phyloP scores from a whole-genome alignment of 371 early-diverging fungal genomes.

The Mucor sp. region DNA sequence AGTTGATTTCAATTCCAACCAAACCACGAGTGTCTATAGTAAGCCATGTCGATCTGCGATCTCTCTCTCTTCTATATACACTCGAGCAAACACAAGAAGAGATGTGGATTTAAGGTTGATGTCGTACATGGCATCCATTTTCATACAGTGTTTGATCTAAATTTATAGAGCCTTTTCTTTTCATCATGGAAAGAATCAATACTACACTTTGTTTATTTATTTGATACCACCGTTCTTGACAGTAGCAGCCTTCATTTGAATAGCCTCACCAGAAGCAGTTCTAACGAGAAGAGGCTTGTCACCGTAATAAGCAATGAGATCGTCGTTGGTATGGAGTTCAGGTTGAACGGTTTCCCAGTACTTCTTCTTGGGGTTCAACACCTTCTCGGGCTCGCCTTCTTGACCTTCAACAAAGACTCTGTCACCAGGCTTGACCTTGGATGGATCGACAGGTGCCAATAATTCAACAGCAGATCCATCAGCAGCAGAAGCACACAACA shows the following conservation, averaged over 20 bases:
- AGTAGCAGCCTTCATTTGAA: slow-evolving; percentile 59
- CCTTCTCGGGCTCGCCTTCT: slow-evolving; percentile 86
- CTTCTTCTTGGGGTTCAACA: slow-evolving; percentile 97
- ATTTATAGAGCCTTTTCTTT: not conserved
- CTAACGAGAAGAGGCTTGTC: slow-evolving; percentile 63
- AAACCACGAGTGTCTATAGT: not conserved
- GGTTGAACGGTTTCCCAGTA: slow-evolving; percentile 96
- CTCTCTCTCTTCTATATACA: not conserved
- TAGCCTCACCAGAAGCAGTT: slow-evolving; percentile 62
- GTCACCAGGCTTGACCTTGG: slow-evolving; percentile 84
- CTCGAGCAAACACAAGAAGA: not conserved
- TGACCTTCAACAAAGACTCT: slow-evolving; percentile 89
- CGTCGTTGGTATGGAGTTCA: slow-evolving; percentile 82
- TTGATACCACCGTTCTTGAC: slow-evolving; percentile 76
- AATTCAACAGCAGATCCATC: slow-evolving; percentile 91
- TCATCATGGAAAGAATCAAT: not conserved
- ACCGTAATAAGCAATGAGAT: slow-evolving; percentile 72
- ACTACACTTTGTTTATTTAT: slow-evolving; percentile 47
- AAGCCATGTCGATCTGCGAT: not conserved
- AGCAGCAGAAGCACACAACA: slow-evolving; percentile 85
- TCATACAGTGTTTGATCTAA: not conserved
- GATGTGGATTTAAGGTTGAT: not conserved
- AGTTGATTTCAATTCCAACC: not conserved
- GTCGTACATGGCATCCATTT: not conserved
- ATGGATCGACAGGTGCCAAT: slow-evolving; percentile 83